A percentile compares a stretch with the other conserved stretches of the same genome.
Conservation (phyloP, 495 filamentous ascomycete species). For the Paragyromitra xinjiangensis region DNA sequence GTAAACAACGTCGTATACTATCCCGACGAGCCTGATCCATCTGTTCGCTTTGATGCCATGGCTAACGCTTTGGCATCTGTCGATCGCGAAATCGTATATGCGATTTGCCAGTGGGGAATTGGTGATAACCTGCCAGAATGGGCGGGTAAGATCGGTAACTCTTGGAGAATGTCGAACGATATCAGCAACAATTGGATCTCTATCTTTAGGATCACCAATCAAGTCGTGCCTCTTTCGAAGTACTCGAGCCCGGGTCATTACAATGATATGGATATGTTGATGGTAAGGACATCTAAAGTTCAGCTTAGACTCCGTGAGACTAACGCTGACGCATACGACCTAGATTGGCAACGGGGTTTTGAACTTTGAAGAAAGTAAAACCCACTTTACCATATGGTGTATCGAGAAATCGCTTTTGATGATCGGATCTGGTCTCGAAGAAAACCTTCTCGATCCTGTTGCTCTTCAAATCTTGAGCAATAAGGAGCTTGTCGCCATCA, state of each 20-base stretch:
- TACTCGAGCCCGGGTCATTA: conserved; percentile 62
- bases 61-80: conserved; percentile 51
- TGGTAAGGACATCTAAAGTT: conserved; percentile 52
- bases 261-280: conserved; percentile 68
- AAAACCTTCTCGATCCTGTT: conserved; percentile 44
- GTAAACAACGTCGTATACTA: conserved; percentile 61
- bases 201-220: conserved; percentile 64
- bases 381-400: conserved; percentile 69
- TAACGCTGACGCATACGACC: conserved; percentile 7
- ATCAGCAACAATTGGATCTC: conserved; percentile 65
- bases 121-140: conserved; percentile 63
- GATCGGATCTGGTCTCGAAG: conserved; percentile 63
- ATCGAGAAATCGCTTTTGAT: conserved; percentile 67
- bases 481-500: conserved; percentile 64
- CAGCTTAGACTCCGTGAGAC: not conserved
- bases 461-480: conserved; percentile 63
- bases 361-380: conserved; percentile 60
- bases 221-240: conserved; percentile 60
- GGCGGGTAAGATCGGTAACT: conserved; percentile 63
- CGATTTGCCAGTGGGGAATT: conserved; percentile 67
- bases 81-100: conserved; percentile 61
- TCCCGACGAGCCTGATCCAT: conserved; percentile 54
- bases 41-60: conserved; percentile 59
- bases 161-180: conserved; percentile 67
- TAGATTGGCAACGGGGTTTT: conserved; percentile 58